These are phyloP conservation scores for Halenospora varia DNA, from an alignment of 495 filamentous ascomycete species.

Conservation along the genomic window DNA sequence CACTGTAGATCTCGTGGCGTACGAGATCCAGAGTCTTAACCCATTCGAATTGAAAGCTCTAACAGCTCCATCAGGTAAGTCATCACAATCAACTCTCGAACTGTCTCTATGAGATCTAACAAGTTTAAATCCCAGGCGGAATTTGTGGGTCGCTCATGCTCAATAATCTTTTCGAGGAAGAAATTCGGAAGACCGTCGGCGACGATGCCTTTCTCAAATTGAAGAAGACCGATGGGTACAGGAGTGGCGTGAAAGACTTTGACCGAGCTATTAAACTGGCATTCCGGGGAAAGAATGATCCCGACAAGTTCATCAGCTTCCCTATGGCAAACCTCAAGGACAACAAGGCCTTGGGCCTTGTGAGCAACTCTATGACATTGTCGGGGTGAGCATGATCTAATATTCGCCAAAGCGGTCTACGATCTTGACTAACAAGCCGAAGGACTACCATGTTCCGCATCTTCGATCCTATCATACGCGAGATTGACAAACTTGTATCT, in stretches of 20 bases:
- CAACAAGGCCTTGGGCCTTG: conserved; percentile 14
- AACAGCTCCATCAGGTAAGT: too few relatives aligned
- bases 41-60: conserved; percentile 30
- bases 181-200: conserved; percentile 26
- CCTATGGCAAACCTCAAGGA: conserved; percentile 26
- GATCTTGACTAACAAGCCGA: neutral
- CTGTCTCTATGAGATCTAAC: too few relatives aligned
- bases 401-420: too few relatives aligned
- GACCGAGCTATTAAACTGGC: conserved; percentile 26
- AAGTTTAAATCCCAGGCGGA: too few relatives aligned
- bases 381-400: conserved; percentile 8
- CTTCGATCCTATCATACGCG: conserved; percentile 34
- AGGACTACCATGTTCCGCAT: too few relatives aligned
- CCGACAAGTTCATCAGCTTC: conserved; percentile 29
- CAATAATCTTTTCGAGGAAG: conserved; percentile 28
- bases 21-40: conserved; percentile 34
- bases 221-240: conserved; percentile 19
- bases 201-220: conserved; percentile 20
- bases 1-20: conserved; percentile 45
- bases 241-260: conserved; percentile 20
- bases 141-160: conserved; percentile 27
- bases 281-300: conserved; percentile 22
- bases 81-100: too few relatives aligned
- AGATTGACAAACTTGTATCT: conserved; percentile 34
- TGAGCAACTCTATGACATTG: conserved; percentile 26